Conservation (phyloP, 768 basidiomycete species). For the Mycena vitilis region DNA sequence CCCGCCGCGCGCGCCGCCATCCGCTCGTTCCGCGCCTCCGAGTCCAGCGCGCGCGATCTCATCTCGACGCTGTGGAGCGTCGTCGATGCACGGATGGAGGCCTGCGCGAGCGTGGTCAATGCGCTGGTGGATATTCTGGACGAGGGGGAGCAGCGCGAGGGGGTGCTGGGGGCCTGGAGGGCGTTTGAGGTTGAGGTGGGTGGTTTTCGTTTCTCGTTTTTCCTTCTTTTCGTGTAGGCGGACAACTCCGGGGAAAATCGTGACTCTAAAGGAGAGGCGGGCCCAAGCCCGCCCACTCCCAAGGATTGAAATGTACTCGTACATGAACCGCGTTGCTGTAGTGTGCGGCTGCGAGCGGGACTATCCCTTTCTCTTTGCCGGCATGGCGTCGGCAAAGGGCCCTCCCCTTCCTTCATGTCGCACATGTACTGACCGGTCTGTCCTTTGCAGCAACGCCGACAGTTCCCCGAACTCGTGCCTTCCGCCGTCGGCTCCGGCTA, state of each 20-base stretch:
- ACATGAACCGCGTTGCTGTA: no score
- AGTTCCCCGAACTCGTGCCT: constrained; percentile 84
- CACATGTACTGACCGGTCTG: constrained; percentile 4
- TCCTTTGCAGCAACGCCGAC: constrained; percentile 74
- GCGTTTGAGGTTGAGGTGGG: constrained; percentile 85
- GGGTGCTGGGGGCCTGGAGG: constrained; percentile 82
- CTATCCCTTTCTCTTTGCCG: no score
- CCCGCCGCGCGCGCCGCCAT: constrained; percentile 79
- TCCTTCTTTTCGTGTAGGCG: no score
- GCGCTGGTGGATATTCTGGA: constrained; percentile 82
- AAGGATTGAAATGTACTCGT: no score
- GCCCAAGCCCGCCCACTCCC: no score
- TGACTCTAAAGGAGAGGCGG: no score
- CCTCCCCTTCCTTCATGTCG: no score
- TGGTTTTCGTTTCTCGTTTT: constrained; percentile 3
- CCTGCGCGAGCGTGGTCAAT: constrained; percentile 69
- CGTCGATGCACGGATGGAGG: constrained; percentile 69
- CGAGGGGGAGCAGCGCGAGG: constrained; percentile 86
- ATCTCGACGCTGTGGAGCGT: constrained; percentile 91
- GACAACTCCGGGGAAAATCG: no score
- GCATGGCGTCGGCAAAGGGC: no score
- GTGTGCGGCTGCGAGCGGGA: no score
- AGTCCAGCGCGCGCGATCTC: constrained; percentile 85
- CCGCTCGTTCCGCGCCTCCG: constrained; percentile 80
- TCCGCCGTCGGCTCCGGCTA: constrained; percentile 72